Percentiles rank a stretch among this genome's conserved stretches.
phyloP scores from a whole-genome alignment of 257 asterid species.

The Scutellaria galericulata region DNA sequence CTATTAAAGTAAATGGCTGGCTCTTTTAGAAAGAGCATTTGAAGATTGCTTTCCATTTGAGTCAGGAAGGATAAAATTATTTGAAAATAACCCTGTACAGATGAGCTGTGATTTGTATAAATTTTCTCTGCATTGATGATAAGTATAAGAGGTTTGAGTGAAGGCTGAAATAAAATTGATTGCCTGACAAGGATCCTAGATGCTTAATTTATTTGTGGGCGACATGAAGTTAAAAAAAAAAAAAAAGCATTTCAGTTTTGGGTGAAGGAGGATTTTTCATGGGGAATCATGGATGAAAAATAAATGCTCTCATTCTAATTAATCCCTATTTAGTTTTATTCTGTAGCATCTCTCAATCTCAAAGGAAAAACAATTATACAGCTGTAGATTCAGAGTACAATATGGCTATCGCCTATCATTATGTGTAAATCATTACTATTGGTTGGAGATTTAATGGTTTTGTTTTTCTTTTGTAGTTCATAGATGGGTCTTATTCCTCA shows the following conservation, averaged over 20 bases:
- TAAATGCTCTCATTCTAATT: neutral
- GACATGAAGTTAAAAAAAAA: neutral
- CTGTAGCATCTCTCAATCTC: neutral
- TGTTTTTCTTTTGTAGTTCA: neutral
- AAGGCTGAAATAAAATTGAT: neutral
- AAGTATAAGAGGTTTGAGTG: neutral
- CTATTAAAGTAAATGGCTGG: neutral
- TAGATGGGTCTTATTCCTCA: neutral
- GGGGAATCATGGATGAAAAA: no score
- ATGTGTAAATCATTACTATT: neutral
- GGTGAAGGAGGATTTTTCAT: no score
- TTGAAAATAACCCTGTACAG: neutral
- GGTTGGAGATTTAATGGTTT: neutral
- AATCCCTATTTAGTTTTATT: neutral
- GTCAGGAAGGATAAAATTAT: neutral
- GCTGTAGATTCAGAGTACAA: neutral
- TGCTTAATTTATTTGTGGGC: neutral
- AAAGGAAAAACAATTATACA: neutral
- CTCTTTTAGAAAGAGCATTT: neutral
- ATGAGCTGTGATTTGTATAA: neutral
- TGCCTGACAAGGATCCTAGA: neutral
- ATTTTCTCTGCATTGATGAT: neutral
- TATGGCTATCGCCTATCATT: neutral
- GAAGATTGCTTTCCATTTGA: slow-evolving; percentile 5
- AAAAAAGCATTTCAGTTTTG: neutral